Evolutionary conservation across 2,329 filamentous ascomycete species (phyloP).

Genomic region (Talaromyces marneffei): DNA sequence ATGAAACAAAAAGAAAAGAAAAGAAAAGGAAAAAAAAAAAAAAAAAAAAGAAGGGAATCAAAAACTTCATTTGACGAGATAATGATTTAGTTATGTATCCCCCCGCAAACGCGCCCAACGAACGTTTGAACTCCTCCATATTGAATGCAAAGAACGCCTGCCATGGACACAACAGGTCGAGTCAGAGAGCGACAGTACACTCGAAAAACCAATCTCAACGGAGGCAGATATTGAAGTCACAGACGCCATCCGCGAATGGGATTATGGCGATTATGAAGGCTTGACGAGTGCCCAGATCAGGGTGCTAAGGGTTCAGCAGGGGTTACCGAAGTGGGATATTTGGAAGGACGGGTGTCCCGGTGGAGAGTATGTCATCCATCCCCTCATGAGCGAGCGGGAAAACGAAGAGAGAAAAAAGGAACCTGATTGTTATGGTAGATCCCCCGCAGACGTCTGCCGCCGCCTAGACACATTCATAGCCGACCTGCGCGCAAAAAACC

Average conservation of each 20-base stretch:
- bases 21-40: neutral
- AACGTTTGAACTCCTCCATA: conserved; percentile 80
- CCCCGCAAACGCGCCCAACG: conserved; percentile 74
- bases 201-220: conserved; percentile 44
- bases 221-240: conserved; percentile 60
- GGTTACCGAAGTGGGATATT: conserved; percentile 67
- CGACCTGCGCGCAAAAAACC: conserved; percentile 64
- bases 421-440: conserved; percentile 40
- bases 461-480: conserved; percentile 70
- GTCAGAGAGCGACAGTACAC: conserved; percentile 19
- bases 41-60: no score
- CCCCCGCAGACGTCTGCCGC: conserved; percentile 63
- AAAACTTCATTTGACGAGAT: neutral
- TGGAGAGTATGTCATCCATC: conserved; percentile 60
- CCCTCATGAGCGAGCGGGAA: no score
- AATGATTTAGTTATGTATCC: conserved; percentile 62
- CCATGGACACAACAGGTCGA: conserved; percentile 56
- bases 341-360: conserved; percentile 84
- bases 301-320: conserved; percentile 51
- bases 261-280: conserved; percentile 83
- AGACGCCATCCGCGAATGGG: conserved; percentile 69
- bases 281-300: conserved; percentile 67
- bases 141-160: conserved; percentile 62
- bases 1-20: neutral
- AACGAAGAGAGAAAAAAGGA: neutral